Base-by-base conservation (phyloP, 176 grass and related monocot genomes). In the Themeda triandra region DNA sequence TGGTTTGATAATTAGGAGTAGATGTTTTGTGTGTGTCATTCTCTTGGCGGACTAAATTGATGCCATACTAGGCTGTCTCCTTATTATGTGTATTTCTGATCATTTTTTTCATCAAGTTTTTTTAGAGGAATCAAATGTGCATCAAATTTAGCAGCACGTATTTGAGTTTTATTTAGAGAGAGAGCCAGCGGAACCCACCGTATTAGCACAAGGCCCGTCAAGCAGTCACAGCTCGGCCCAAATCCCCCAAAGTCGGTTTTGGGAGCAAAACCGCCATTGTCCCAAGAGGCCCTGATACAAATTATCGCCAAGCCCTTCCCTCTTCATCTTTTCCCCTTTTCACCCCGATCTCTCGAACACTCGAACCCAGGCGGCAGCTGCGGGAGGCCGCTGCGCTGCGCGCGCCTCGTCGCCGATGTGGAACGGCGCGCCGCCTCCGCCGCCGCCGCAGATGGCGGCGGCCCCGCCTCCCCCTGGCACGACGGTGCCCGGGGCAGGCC, bases 391-490 rank as follows among this genome's bases (percentile, higher is more conserved):
- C 86, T 36, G 30, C 37, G 69, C 59, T n/a, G 40, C 39, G 37
- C 75, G 67, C 35, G 24, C 75, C 48, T 5, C 45, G 70, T 21
- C 51, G 83, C 31, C 79, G 73, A 92, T 92, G 90, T 92, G 90
- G 90, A 92, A 68, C 90, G 77, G 86, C 44, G 86, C 39, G 48
- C 79, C 89, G n/a, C 89, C 84, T n/a, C 71, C 79, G 66, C 84
- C 66, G 25, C 79, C 36, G 80, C 75, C 68, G 7, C 77, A 71
- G 4, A 91, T 91, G 89, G 85, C 63, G 81, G 81, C 81, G 33
- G 84, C 85, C 10, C 89, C 85, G 24, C 85, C 70, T 4, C 90
- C 90, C 19, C 79, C 82, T 37, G 82, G 86, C 60, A 87, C 81
- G 17, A 82, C 74, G 66, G 84, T 73, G 15, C 13, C 42, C 41